phyloP scores from a whole-genome alignment of 1,139 yeast genomes.

The Suhomyces taliae region DNA sequence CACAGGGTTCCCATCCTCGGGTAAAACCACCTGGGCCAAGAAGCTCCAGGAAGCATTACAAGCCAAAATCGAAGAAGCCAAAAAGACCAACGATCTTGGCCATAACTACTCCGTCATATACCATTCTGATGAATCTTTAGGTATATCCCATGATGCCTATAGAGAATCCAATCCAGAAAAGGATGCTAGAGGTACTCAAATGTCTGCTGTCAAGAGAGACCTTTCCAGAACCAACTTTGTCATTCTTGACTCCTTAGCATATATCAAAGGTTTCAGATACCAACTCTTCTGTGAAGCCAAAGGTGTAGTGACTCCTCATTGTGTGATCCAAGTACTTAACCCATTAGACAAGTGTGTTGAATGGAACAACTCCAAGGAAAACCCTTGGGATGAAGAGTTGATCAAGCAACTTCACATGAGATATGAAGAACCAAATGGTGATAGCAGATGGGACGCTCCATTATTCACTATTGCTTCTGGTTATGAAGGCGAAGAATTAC shows the following conservation, averaged over 20 bases:
- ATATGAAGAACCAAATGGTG: conserved; percentile 89
- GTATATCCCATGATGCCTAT: conserved; percentile 69
- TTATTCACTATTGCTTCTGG: conserved; percentile 67
- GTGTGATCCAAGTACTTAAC: conserved; percentile 77
- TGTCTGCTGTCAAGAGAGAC: conserved; percentile 86
- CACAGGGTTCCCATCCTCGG: conserved; percentile 84
- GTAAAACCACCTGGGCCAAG: conserved; percentile 76
- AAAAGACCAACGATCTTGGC: conserved; percentile 42
- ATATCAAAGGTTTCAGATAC: conserved; percentile 93
- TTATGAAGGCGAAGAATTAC: conserved; percentile 50
- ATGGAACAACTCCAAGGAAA: conserved; percentile 49
- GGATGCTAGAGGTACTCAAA: conserved; percentile 77
- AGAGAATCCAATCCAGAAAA: conserved; percentile 72
- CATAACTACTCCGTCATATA: conserved; percentile 59
- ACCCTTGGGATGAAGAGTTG: conserved; percentile 67
- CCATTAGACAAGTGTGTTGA: conserved; percentile 60
- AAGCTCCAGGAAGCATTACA: conserved; percentile 51
- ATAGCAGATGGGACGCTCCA: conserved; percentile 94
- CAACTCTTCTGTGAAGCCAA: conserved; percentile 94
- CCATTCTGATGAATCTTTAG: conserved; percentile 77
- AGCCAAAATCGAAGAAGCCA: conserved; percentile 43
- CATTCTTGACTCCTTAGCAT: conserved; percentile 79
- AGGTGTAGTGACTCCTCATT: conserved; percentile 76
- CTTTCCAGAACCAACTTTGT: conserved; percentile 70
- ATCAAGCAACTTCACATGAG: conserved; percentile 74